Evolutionary conservation across 192 early-diverging fungal genomes (phyloP).

Genomic region (Piromyces sp.): DNA sequence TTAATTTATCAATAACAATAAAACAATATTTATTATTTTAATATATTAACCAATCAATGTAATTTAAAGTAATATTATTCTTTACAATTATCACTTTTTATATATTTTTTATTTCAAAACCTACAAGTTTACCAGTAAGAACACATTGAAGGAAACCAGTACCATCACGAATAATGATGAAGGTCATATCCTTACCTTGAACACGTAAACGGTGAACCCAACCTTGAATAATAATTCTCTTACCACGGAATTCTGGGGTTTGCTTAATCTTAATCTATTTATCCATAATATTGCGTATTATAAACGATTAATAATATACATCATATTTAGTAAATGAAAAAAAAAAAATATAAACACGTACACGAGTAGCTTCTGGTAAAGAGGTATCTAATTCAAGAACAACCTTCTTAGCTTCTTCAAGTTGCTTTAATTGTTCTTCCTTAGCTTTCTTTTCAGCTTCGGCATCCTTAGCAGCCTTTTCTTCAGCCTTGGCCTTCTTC

Average conservation of each 20-base stretch:
- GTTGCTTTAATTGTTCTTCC: slow-evolving; percentile 44
- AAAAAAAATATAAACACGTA: slow-evolving; percentile 3
- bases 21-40: no score
- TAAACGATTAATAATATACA: no score
- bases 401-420: slow-evolving; percentile 76
- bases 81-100: no score
- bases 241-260: slow-evolving; percentile 38
- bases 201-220: slow-evolving; percentile 92
- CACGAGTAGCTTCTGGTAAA: slow-evolving; percentile 54
- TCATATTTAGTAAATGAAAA: no score
- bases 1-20: no score
- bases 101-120: no score
- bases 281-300: no score
- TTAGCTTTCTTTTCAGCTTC: slow-evolving; percentile 25
- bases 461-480: slow-evolving; percentile 28
- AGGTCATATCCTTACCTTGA: slow-evolving; percentile 95
- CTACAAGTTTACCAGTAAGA: slow-evolving; percentile 63
- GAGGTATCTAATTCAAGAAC: slow-evolving; percentile 50
- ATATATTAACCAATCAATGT: no score
- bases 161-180: slow-evolving; percentile 86
- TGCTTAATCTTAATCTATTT: slow-evolving; percentile 60
- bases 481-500: slow-evolving; percentile 68
- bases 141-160: slow-evolving; percentile 87
- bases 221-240: slow-evolving; percentile 69
- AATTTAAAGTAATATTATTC: no score